Conservation (phyloP, 805 yeast species). For the Teunomyces aglyptinius region DNA sequence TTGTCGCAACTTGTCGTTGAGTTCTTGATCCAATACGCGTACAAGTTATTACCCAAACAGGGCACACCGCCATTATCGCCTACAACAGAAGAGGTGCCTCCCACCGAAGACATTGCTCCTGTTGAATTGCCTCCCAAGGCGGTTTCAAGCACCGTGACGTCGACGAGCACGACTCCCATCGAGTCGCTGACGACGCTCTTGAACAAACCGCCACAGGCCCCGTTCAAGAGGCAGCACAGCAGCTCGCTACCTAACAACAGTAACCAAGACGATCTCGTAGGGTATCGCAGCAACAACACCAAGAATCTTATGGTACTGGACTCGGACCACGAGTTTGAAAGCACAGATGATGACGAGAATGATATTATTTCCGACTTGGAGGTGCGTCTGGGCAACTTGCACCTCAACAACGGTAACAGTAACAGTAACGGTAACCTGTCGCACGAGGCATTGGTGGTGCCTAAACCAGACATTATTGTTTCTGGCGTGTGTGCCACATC, state of each 20-base stretch:
- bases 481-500: constrained; percentile 12
- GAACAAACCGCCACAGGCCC: constrained; percentile 12
- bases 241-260: constrained; percentile 31
- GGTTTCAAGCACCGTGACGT: constrained; percentile 10
- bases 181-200: constrained; percentile 7
- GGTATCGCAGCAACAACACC: background rate
- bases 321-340: constrained; percentile 40
- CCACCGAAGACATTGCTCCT: background rate
- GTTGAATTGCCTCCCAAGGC: constrained; percentile 1
- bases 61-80: constrained; percentile 1
- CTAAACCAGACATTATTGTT: constrained; percentile 13
- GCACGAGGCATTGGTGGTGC: constrained; percentile 1
- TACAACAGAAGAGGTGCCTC: background rate
- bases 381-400: constrained; percentile 7
- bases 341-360: constrained; percentile 24
- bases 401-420: constrained; percentile 1
- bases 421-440: background rate
- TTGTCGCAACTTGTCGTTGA: constrained; percentile 83
- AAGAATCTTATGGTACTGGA: constrained; percentile 30
- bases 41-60: constrained; percentile 65
- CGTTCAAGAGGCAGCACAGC: constrained; percentile 29
- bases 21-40: constrained; percentile 83
- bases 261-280: constrained; percentile 20
- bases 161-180: constrained; percentile 17
- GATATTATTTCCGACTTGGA: constrained; percentile 13